Evolutionary conservation across 139 green algal species (phyloP), one percentile per base, ranked within the genome.

Genomic region (Eudorina sp.): DNA sequence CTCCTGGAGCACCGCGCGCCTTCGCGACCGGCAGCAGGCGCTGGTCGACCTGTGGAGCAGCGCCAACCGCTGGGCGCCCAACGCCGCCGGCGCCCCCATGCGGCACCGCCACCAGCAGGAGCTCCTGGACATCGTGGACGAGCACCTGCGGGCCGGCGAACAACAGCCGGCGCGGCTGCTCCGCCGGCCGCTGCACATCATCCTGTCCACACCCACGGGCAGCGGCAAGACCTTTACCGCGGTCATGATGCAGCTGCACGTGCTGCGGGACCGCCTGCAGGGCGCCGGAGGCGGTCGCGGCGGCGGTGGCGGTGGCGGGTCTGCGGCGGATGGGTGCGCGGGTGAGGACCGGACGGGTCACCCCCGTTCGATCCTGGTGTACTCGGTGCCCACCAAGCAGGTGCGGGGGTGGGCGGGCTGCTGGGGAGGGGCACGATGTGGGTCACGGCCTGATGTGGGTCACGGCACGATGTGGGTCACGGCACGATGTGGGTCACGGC

Each of bases 171-270:
- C 31, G 74, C 38, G 14, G 18, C 19, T 31, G n/a, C 13, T 4
- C 6, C 55, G 51, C 25, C 80, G n/a, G 29, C 75, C 88, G 43
- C 55, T 91, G 4, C 74, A 86, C 69, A 62, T 94, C 23, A 93
- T 94, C 85, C 85, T 94, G n/a, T 92, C 88, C 14, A 93, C 90
- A 0, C 92, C 90, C 43, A 93, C 78, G 23, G 92, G 92, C 70
- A 90, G 75, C 40, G 92, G 92, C 79, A 94, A 94, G 90, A 94
- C 92, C 66, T 94, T 94, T 83, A 93, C 90, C 2, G 92, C 92
- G 23, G 74, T 94, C 45, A 90, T 94, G 89, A 40, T 92, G 88
- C 85, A 93, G n/a, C 75, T 93, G 64, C 88, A 92, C 18, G 45
- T 94, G 84, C 83, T 94, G 29, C 70, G 41, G 1, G 40, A 79